Base-by-base conservation (phyloP, 768 basidiomycete genomes). In the Tulasnella calospora region DNA sequence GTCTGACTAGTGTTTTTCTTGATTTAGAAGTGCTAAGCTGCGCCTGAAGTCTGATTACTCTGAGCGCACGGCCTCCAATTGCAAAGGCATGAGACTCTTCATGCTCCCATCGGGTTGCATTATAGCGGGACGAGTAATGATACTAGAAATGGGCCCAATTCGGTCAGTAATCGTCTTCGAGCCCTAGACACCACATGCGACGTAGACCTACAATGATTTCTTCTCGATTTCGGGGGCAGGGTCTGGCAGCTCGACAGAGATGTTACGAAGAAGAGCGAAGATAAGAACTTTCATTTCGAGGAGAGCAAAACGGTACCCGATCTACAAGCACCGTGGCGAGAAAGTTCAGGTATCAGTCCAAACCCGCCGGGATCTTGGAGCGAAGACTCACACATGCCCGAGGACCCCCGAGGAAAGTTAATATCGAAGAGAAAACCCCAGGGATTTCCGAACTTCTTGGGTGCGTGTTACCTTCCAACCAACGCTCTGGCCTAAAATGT, bases 181-280 rank as follows among this genome's bases (percentile, higher is more conserved):
- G 3, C 74, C 5, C 21, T 13, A 3, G 8, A 8, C 12, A 12
- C 23, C 12, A 30, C 27, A 51, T 10, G 57, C 36, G 46, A 47
- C 71, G 36, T 73, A 33, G 15, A 35, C 78, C 36, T 27, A 79
- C 78, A 35, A 44, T 76, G 47, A 33, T 38, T 57, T 74, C 44
- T 36, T 35, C 57, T 79, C 80, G 40, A 90, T 83, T 30, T 89
- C 86, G 12, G 82, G 82, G 0, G 82, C 83, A 0, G 88, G 86
- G 5, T 89, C 89, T 0, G 88, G 88, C 15, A 90, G 85, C 69
- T 88, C 86, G 70, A 89, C 89, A 75, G 87, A 86, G 72, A 90
- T 89, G 0, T 86, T 83, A 1, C 89, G 87, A 10, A 90, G 78
- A 6, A 90, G 86, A 0, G 86, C 85, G 79, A 89, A 90, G 0